Percentiles rank a stretch among this genome's conserved stretches.
phyloP scores from a whole-genome alignment of 2,329 filamentous ascomycete genomes.

The Monosporascus cannonballus region DNA sequence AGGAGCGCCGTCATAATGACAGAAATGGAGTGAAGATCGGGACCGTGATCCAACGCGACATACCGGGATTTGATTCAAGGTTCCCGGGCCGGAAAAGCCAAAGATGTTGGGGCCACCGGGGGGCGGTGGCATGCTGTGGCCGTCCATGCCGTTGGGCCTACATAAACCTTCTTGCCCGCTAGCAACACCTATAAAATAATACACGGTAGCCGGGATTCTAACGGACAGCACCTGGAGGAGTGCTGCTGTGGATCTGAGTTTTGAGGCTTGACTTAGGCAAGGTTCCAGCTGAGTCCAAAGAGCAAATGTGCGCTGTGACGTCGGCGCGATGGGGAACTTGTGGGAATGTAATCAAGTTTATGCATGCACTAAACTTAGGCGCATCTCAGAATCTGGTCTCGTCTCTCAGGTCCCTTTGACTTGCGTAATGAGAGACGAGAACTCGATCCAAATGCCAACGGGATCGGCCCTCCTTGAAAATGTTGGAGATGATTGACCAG shows the following conservation, averaged over 20 bases:
- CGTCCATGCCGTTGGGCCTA: background rate
- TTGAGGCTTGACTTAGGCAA: too few relatives aligned
- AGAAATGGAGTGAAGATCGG: background rate
- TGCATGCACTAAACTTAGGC: background rate
- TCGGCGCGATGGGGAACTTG: background rate
- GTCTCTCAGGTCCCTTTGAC: background rate
- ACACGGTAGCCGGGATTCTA: too few relatives aligned
- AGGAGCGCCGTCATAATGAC: background rate
- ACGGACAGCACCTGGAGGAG: too few relatives aligned
- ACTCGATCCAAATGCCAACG: background rate
- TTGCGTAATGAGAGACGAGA: too few relatives aligned
- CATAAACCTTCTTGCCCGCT: background rate
- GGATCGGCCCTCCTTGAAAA: background rate
- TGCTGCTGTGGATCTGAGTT: too few relatives aligned
- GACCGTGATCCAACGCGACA: conserved; percentile 6
- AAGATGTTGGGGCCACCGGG: conserved; percentile 28
- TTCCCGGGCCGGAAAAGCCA: conserved; percentile 26
- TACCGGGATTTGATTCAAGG: conserved; percentile 19
- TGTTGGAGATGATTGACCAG: background rate
- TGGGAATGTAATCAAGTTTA: background rate
- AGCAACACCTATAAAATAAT: too few relatives aligned
- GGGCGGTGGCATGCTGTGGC: conserved; percentile 23
- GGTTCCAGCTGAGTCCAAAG: too few relatives aligned
- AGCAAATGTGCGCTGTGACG: too few relatives aligned
- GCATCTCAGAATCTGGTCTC: background rate